These are phyloP conservation scores for Calonectria honghensis DNA, from an alignment of 2,329 filamentous ascomycete genomes.

Conservation along the genomic window DNA sequence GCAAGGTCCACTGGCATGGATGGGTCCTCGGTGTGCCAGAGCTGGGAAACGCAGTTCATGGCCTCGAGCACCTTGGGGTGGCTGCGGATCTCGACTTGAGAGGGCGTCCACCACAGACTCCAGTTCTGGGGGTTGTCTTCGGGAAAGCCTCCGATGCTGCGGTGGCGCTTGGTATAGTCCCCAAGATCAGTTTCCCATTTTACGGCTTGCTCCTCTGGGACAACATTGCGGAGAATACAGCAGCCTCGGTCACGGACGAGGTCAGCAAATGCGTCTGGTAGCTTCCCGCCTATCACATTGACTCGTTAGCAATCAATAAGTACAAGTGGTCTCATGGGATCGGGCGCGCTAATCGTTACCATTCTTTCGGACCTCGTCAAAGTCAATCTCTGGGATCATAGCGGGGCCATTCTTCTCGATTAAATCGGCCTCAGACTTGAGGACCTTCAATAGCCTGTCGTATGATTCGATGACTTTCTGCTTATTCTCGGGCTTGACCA, in stretches of 20 bases:
- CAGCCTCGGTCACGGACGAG: conserved; percentile 18
- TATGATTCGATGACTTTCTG: conserved; percentile 28
- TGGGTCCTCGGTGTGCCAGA: conserved; percentile 18
- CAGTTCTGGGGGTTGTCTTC: conserved; percentile 27
- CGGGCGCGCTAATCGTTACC: neutral
- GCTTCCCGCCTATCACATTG: neutral
- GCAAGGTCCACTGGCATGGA: conserved; percentile 18
- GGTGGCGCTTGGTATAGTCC: conserved; percentile 48
- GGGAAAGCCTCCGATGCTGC: conserved; percentile 36
- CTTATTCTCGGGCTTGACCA: conserved; percentile 31
- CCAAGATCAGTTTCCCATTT: conserved; percentile 31
- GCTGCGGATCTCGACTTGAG: conserved; percentile 30
- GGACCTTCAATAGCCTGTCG: neutral
- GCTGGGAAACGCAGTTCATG: conserved; percentile 30
- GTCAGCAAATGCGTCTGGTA: conserved; percentile 11
- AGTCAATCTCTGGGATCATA: conserved; percentile 26
- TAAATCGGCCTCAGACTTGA: neutral
- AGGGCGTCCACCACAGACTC: conserved; percentile 27
- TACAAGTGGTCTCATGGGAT: too few relatives aligned
- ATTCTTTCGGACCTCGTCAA: conserved; percentile 9
- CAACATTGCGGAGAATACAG: conserved; percentile 14
- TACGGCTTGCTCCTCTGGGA: neutral
- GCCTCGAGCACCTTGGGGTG: conserved; percentile 31
- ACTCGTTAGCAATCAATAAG: neutral
- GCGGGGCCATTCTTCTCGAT: conserved; percentile 16